Conservation (phyloP, 306 rosid genomes). For the Vigna trinervia region DNA sequence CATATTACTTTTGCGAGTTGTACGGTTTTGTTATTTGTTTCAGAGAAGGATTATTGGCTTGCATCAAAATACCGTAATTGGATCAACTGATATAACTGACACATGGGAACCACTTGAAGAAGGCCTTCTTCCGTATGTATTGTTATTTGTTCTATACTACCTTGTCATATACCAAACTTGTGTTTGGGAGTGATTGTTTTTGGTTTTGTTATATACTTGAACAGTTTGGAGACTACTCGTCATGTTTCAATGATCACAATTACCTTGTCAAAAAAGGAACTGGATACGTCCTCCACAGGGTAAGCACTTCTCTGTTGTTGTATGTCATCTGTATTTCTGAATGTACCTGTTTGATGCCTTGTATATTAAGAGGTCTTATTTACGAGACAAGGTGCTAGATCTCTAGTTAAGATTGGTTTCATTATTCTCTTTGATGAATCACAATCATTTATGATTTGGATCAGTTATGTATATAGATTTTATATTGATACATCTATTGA, state of each 20-base stretch:
- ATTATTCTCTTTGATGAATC: slow-evolving; percentile 6
- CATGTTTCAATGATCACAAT: slow-evolving; percentile 92
- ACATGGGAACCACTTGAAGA: slow-evolving; percentile 93
- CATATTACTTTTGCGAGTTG: slow-evolving; percentile 10
- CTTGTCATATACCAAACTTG: slow-evolving; percentile 18
- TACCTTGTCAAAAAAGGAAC: slow-evolving; percentile 72
- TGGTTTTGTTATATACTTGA: slow-evolving; percentile 38
- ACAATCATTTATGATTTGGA: slow-evolving; percentile 2
- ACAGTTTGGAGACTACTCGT: slow-evolving; percentile 86
- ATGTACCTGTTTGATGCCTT: slow-evolving; percentile 1
- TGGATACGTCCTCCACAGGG: slow-evolving; percentile 79
- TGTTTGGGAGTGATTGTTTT: slow-evolving; percentile 18
- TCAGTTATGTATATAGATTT: not conserved
- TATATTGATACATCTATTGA: not conserved
- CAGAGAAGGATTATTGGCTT: slow-evolving; percentile 90
- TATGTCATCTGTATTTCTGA: slow-evolving; percentile 11
- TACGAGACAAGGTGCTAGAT: slow-evolving; percentile 10
- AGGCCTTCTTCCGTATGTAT: slow-evolving; percentile 88
- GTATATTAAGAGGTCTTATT: slow-evolving; percentile 2
- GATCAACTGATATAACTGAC: slow-evolving; percentile 89
- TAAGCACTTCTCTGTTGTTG: slow-evolving; percentile 44
- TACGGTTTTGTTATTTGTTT: slow-evolving; percentile 37
- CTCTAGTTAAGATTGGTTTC: slow-evolving; percentile 28
- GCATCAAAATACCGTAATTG: slow-evolving; percentile 75
- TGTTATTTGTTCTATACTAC: slow-evolving; percentile 28